Evolutionary conservation across 1,284 basidiomycete species (phyloP).

Genomic region (Phellopilus nigrolimitatus): DNA sequence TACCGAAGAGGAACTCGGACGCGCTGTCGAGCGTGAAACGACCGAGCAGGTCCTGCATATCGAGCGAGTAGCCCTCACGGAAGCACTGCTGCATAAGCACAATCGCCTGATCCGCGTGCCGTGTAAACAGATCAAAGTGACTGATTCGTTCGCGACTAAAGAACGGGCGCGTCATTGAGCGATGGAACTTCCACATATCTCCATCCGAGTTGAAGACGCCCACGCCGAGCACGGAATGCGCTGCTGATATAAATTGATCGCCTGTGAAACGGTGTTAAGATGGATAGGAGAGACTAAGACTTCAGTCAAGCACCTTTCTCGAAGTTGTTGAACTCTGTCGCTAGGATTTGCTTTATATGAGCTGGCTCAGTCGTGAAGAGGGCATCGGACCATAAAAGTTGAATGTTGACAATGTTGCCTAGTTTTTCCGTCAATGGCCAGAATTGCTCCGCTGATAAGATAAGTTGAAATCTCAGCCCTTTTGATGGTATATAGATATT

Average conservation of each 20-base stretch:
- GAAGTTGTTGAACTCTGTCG: conserved; percentile 39
- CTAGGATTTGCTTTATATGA: conserved; percentile 34
- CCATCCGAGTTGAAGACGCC: conserved; percentile 48
- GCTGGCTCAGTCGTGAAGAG: conserved; percentile 35
- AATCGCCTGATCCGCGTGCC: conserved; percentile 28
- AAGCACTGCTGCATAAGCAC: conserved; percentile 33
- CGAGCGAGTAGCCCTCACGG: conserved; percentile 40
- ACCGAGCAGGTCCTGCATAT: conserved; percentile 38
- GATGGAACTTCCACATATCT: conserved; percentile 24
- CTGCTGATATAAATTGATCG: conserved; percentile 27
- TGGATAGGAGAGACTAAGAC: conserved; percentile 1
- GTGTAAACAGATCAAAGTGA: conserved; percentile 25
- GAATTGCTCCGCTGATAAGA: conserved; percentile 2
- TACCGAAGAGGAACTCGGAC: conserved; percentile 37
- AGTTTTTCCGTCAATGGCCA: conserved; percentile 11
- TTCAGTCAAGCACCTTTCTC: conserved; percentile 35
- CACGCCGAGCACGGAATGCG: conserved; percentile 35
- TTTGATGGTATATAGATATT: too few species aligned
- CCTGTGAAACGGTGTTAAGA: conserved; percentile 27
- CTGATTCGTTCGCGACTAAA: conserved; percentile 26
- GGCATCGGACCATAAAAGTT: conserved; percentile 31
- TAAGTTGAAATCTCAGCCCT: background rate
- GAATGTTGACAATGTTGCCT: conserved; percentile 26
- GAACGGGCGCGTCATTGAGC: conserved; percentile 27
- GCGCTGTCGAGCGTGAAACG: conserved; percentile 38